Base-by-base conservation (phyloP, 140 eudicot genomes). In the Ambrosia hybrid region DNA sequence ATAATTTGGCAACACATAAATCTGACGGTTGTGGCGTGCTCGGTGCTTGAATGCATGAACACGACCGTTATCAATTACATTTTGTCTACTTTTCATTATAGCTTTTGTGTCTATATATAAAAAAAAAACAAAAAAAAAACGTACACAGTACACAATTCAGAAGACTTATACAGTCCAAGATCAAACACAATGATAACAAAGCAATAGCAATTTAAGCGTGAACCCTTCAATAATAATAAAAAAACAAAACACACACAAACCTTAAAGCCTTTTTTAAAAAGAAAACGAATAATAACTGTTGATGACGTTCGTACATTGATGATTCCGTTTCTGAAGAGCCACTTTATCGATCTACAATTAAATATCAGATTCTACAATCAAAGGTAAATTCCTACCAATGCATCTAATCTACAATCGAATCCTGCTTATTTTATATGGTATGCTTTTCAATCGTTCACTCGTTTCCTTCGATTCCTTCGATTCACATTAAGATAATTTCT, bases 311-410 rank as follows among this genome's bases (percentile, higher is more conserved):
- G 51, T 11, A 9, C 9, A n/a, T 33, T 71, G 64, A 63, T 78
- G 78, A 78, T 79, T 79, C 83, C 78, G 52, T 70, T 57, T 79
- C 74, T 73, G 79, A 79, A 79, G 74, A 64, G 79, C 17, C 83
- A 58, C 83, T 78, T 78, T 72, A 65, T 67, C 59, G 75, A 78
- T 78, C 78, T 45, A 30, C 74, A 66, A 46, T 72, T 21, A 11
- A 69, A 76, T 68, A 73, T 52, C 68, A 21, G 7, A 11, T 4
- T 41, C 68, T 12, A 8, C 63, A 57, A 14, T 38, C 55, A 6
- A 11, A 65, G 74, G 78, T 72, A 57, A 74, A 65, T 74, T 64
- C 79, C 73, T 60, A 52, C 81, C 63, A 52, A 62, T 75, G 46
- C 65, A 49, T 69, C 70, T 36, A 68, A 68, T 56, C 68, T 6